Conservation (phyloP, 148 eudicot species). For the Agrostemma githago region DNA sequence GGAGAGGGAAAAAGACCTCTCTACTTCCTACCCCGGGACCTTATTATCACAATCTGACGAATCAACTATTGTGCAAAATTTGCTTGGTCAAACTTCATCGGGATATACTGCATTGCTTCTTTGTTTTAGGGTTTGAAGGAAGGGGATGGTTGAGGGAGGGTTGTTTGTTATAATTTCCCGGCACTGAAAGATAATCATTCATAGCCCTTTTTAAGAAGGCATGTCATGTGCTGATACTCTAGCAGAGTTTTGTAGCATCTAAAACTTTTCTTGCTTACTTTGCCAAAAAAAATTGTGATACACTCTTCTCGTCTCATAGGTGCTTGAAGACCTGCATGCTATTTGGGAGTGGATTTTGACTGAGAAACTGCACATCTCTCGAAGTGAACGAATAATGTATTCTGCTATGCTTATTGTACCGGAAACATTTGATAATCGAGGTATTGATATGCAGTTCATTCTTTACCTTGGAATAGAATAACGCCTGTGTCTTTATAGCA, state of each 20-base stretch:
- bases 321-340: conserved; percentile 78
- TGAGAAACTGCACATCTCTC: conserved; percentile 67
- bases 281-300: not conserved
- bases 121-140: too few relatives aligned
- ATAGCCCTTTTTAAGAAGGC: conserved; percentile 2
- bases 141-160: not conserved
- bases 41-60: not conserved
- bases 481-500: not conserved
- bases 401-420: conserved; percentile 87
- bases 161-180: not conserved
- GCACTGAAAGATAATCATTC: not conserved
- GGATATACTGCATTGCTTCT: not conserved
- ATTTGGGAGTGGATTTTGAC: conserved; percentile 96
- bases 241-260: not conserved
- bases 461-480: not conserved
- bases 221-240: not conserved
- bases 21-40: not conserved
- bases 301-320: conserved; percentile 35
- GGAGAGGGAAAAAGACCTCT: not conserved
- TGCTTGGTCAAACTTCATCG: not conserved
- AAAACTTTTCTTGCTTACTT: not conserved
- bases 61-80: not conserved
- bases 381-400: conserved; percentile 61
- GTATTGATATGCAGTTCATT: conserved; percentile 33
- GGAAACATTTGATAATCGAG: conserved; percentile 88